These are phyloP conservation scores for Tylopilus subfusipes DNA, from an alignment of 768 basidiomycete genomes.

Conservation along the genomic window DNA sequence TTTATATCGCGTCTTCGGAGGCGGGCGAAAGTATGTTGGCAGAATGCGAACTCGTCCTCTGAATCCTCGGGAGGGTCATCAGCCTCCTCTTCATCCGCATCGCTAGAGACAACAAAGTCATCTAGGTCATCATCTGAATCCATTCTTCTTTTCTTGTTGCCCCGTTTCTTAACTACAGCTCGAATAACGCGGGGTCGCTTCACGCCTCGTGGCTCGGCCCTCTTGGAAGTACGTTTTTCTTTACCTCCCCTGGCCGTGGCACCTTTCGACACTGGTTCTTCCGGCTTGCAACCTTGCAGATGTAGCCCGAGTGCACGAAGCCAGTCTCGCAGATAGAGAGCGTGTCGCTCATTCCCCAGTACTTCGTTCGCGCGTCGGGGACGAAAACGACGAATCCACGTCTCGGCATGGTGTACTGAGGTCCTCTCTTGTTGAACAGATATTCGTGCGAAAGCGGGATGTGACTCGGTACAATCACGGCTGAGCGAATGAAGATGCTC, in stretches of 20 bases:
- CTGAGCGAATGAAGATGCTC: constrained; percentile 11
- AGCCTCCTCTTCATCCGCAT: constrained; percentile 27
- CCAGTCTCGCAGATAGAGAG: constrained; percentile 76
- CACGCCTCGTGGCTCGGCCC: constrained; percentile 32
- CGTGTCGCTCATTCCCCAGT: constrained; percentile 71
- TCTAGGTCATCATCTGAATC: constrained; percentile 54
- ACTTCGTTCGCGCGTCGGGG: constrained; percentile 72
- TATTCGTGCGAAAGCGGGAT: constrained; percentile 52
- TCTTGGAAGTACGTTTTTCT: constrained; percentile 25
- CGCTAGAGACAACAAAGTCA: constrained; percentile 53
- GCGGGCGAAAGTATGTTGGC: constrained; percentile 21
- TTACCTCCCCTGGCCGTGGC: constrained; percentile 4
- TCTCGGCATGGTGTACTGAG: constrained; percentile 32
- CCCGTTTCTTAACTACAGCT: constrained; percentile 42
- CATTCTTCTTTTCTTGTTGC: constrained; percentile 52
- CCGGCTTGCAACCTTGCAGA: constrained; percentile 20
- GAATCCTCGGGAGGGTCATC: constrained; percentile 39
- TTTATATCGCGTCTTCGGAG: constrained; percentile 10
- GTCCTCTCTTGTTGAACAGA: constrained; percentile 17
- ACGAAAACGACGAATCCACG: constrained; percentile 75
- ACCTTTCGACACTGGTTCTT: constrained; percentile 1
- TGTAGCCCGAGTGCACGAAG: constrained; percentile 64
- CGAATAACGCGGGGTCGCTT: constrained; percentile 64
- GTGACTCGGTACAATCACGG: constrained; percentile 26
- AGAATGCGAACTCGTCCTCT: constrained; percentile 33